Base-by-base conservation (phyloP, 352 stramenopile genomes). In the Globisporangium nodosum region DNA sequence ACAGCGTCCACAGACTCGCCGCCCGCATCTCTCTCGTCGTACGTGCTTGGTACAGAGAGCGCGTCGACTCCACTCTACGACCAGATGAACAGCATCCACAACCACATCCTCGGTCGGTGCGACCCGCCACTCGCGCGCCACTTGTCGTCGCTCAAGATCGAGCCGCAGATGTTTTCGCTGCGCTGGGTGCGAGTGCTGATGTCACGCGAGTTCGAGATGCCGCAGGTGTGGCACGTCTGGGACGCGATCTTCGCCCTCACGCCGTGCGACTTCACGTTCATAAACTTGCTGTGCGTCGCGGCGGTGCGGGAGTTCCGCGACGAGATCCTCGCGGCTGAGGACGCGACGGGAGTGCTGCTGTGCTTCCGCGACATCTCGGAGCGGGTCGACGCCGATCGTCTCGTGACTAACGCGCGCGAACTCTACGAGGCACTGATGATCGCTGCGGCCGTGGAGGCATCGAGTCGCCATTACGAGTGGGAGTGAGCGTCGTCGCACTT, bases 201-300 rank as follows among this genome's bases (percentile, higher is more conserved):
- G 74, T 76, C 82, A 33, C 74, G 82, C 11, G 82, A 92, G 64
- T 92, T 88, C 50, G 76, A 83, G 37, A 80, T 80, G 42, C 59
- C 71, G n/a, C 76, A 89, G 40, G 82, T 89, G 61, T 92, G 82
- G 82, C 76, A 80, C 20, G 65, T 92, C 52, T 92, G 82, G 82
- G 79, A 92, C 57, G 70, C 82, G 31, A 88, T 92, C 58, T 89
- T 92, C 58, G 77, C 70, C 20, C 65, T 92, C 33, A 90, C 82
- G 5, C 73, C 79, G 6, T 70, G 62, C 54, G 78, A 92, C 45
- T 89, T 90, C 53, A 78, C 74, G 35, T 90, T 92, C 42, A 88
- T 89, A 58, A 88, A 92, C 43, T 27, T 88, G 55, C 69, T 92
- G 3, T 92, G 79, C 49, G 82, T 88, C n/a, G 82, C 82, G 9